Conservation (phyloP, 2,329 filamentous ascomycete species). For the Furcasterigmium furcatum region DNA sequence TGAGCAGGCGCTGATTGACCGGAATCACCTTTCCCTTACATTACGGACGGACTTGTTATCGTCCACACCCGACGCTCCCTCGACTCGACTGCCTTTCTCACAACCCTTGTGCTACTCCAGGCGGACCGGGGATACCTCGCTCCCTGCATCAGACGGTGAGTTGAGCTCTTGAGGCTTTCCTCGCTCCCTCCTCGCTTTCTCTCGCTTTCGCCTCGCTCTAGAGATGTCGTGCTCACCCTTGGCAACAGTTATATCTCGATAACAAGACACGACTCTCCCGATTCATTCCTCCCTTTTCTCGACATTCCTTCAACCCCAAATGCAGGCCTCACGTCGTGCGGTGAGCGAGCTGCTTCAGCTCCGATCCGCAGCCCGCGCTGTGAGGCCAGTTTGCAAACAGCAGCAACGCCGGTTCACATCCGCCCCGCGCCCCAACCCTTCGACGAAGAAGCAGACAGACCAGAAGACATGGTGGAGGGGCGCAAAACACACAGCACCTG, state of each 20-base stretch:
- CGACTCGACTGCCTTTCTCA: too few relatives aligned
- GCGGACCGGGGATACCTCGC: too few relatives aligned
- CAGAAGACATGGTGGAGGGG: neutral
- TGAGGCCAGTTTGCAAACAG: neutral
- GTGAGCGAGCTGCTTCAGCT: constrained; percentile 11
- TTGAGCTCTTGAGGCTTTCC: too few relatives aligned
- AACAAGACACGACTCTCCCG: too few relatives aligned
- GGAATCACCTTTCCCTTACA: neutral
- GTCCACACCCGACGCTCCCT: too few relatives aligned
- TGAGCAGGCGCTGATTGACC: neutral
- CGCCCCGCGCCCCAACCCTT: neutral
- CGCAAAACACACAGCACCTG: constrained; percentile 5
- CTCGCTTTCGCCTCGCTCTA: too few relatives aligned
- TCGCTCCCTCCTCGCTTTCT: too few relatives aligned
- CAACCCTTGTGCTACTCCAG: too few relatives aligned
- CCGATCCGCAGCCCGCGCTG: constrained; percentile 8
- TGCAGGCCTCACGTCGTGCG: constrained; percentile 11
- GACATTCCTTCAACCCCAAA: constrained; percentile 1
- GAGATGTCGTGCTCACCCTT: too few relatives aligned
- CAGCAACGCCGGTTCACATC: neutral
- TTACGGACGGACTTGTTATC: too few relatives aligned
- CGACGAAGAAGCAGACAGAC: neutral
- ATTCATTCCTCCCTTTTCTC: neutral
- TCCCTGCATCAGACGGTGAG: too few relatives aligned
- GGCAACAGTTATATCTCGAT: too few relatives aligned